Evolutionary conservation across 2,329 filamentous ascomycete genomes (phyloP).

Genomic region (Trichoderma cornu-damae): DNA sequence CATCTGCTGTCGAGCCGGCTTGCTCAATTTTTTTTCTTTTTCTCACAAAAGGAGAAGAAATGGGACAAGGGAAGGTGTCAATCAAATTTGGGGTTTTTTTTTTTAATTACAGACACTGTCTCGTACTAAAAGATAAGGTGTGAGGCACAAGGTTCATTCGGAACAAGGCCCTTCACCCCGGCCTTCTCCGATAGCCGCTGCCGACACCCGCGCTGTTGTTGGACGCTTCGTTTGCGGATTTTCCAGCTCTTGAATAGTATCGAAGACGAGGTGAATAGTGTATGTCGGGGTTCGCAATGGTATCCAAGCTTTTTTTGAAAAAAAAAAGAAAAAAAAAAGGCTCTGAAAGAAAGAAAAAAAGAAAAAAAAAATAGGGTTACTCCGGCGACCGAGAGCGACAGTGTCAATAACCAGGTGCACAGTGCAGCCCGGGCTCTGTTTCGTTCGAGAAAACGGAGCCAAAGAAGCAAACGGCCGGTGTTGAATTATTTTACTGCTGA

Average conservation of each 20-base stretch:
- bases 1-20: background rate
- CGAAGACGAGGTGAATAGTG: too few species aligned
- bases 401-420: too few species aligned
- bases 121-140: background rate
- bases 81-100: too few species aligned
- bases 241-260: background rate
- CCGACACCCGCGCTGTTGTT: background rate
- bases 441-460: too few species aligned
- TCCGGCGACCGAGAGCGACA: too few species aligned
- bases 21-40: background rate
- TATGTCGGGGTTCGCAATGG: too few species aligned
- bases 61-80: too few species aligned
- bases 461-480: too few species aligned
- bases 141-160: background rate
- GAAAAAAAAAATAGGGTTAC: background rate
- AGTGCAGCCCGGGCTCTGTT: too few species aligned
- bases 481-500: too few species aligned
- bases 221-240: too few species aligned
- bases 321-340: background rate
- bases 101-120: background rate
- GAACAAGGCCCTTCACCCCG: too few species aligned
- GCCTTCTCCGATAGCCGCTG: background rate
- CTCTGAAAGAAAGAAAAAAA: background rate
- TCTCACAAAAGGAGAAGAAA: background rate
- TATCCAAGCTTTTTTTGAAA: background rate